Percentiles rank a stretch among this genome's conserved stretches.
phyloP scores from a whole-genome alignment of 306 rosid genomes.

The Gleditsia sinensis region DNA sequence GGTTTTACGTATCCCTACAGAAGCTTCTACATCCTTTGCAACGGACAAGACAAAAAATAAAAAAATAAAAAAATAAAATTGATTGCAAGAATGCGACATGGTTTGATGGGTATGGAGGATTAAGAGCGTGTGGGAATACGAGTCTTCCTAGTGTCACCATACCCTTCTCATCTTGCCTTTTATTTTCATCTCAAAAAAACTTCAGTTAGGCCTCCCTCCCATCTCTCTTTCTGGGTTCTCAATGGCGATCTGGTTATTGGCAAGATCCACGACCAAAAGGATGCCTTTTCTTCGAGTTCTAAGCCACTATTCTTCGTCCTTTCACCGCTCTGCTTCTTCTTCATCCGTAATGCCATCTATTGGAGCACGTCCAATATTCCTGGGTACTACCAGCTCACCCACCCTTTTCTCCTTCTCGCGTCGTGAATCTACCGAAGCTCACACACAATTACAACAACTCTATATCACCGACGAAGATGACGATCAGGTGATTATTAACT shows the following conservation, averaged over 20 bases:
- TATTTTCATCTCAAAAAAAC: not conserved
- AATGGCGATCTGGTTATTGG: slow-evolving; percentile 31
- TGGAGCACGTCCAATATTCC: not conserved
- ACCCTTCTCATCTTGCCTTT: not conserved
- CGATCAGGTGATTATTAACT: slow-evolving; percentile 33
- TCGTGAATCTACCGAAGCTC: slow-evolving; percentile 46
- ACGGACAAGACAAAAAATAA: too few relatives aligned
- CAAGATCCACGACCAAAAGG: slow-evolving; percentile 28
- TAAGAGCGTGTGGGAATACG: not conserved
- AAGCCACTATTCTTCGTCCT: not conserved
- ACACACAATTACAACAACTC: slow-evolving; percentile 34
- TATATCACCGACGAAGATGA: slow-evolving; percentile 2
- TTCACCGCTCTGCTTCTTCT: not conserved
- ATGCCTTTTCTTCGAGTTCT: not conserved
- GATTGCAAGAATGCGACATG: too few relatives aligned
- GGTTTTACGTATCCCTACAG: too few relatives aligned
- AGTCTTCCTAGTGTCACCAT: not conserved
- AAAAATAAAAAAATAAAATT: too few relatives aligned
- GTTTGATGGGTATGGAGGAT: not conserved
- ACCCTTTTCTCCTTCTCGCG: slow-evolving; percentile 25
- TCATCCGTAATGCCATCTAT: not conserved
- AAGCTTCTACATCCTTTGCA: too few relatives aligned
- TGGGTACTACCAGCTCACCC: not conserved
- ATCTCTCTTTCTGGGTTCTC: not conserved
- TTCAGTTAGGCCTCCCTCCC: not conserved